Evolutionary conservation across 2,329 filamentous ascomycete species (phyloP), one percentile per base, ranked within the genome.

Genomic region (Colletotrichum karsti): DNA sequence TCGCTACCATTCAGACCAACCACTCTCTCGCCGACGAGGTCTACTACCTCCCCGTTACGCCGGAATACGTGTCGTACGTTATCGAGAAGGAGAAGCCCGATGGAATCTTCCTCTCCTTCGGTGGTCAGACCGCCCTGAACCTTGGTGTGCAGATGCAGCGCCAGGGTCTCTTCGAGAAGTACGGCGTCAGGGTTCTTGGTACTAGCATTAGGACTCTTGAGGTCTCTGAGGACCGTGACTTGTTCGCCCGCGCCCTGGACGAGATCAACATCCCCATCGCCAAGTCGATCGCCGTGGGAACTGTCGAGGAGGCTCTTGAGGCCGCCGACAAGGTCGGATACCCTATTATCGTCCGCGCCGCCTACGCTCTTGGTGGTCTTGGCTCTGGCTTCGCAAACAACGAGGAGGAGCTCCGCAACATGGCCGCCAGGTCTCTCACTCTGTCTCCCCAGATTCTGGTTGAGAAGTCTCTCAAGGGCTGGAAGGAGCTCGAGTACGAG

Each of bases 401-500:
- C 82, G 87, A 92, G 74, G 94, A 98, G 77, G 96, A 99, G 83
- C 90, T 99, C 66, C 92, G 93, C 79, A 94, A 98, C 82, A 88
- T 99, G 87, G 92, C 95, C 72, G 95, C 96, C 70, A 91, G 94
- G 72, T 98, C 95, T 51, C 88, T 99, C 66, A 97, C 95, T 48
- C 89, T 98, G 37, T 95, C 95, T 3, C 95, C 96, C 55, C 96
- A 99, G 82, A 98, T 99, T 76, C 83, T 99, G 78, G 95, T 99
- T 67, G 96, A 99, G 86, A 98, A 98, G 84, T 97, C 94, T 58
- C 90, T 99, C 74, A 98, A 98, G 87, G 96, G 96, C 80, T 99
- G 96, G 96, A 99, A 99, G 84, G 96, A 99, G 82, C 92, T 98
- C 56, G 96, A 99, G 82, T 99, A 98, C 77, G 96, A 98, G 82